phyloP scores from a whole-genome alignment of 1,284 basidiomycete species.

The Uromyces viciae-fabae region DNA sequence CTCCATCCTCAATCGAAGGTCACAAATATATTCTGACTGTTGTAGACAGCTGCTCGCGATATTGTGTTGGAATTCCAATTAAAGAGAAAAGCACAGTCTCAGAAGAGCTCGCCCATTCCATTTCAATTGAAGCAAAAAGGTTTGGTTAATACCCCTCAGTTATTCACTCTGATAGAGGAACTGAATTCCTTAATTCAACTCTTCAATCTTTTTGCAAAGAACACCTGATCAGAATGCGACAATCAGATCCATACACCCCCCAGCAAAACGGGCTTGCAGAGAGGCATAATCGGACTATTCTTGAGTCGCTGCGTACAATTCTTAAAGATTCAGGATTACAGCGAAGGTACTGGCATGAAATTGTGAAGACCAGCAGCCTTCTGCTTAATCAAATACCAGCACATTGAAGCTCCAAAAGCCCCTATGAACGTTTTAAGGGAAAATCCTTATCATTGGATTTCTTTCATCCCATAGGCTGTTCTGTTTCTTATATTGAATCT shows the following conservation, averaged over 20 bases:
- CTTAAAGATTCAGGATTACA: background rate
- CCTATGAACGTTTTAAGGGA: background rate
- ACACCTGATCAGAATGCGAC: background rate
- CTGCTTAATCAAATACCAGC: background rate
- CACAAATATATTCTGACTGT: background rate
- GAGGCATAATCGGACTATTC: background rate
- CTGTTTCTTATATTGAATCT: background rate
- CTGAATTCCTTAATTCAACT: background rate
- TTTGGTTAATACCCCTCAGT: background rate
- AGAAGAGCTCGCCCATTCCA: background rate
- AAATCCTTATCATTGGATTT: background rate
- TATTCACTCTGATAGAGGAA: background rate
- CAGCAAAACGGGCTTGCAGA: constrained; percentile 10
- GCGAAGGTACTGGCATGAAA: background rate
- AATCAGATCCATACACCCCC: background rate
- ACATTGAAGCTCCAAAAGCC: background rate
- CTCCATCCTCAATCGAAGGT: background rate
- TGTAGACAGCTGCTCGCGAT: background rate
- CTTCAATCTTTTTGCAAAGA: background rate
- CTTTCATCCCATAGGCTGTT: background rate
- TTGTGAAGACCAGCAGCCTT: background rate
- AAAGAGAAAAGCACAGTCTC: background rate
- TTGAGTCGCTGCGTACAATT: background rate
- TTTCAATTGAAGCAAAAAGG: background rate
- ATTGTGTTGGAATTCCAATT: background rate